Base-by-base conservation (phyloP, 352 stramenopile species). In the Pythium scleroteichum region DNA sequence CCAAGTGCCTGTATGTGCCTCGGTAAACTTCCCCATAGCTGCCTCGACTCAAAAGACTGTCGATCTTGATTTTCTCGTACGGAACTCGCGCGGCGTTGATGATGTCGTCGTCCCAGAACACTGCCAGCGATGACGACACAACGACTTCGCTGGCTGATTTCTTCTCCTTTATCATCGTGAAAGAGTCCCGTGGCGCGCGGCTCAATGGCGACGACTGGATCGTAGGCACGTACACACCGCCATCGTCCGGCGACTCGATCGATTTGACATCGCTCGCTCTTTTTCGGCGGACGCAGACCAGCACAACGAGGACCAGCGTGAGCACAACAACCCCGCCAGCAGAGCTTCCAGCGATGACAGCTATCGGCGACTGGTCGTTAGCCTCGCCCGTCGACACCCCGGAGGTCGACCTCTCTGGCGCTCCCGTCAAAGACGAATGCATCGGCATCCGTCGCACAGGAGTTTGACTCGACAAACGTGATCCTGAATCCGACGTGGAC, bases 1-100 rank as follows among this genome's bases (percentile, higher is more conserved):
- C 70, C 24, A 79, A 44, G 13, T 56, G 62, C 12, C 73, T 70
- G 55, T 80, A 87, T 17, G 55, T 51, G 0, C 65, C 75, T 32
- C 66, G 41, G 53, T 73, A 82, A 22, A 85, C 75, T 53, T 77
- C 59, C 3, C 75, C 75, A 35, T 78, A 82, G 47, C 73, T 72
- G 6, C 75, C 75, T 19, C 71, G 63, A 9, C 71, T 73, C 38
- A 85, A 54, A 6, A 79, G 63, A 27, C 72, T 61, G 32, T 75
- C 50, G 29, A 71, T 69, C 3, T 55, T 55, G 40, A 85, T 66
- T 41, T 80, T 58, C 0, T 82, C 59, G 29, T 74, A 63, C 24
- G 75, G 75, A 59, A 85, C 73, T 4, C 75, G 70, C 29, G 68
- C 63, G 7, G 52, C 35, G 23, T 41, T 33, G 52, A 59, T 59